Conservation (phyloP, 75 land plant species). For the Sequoiadendron giganteum region DNA sequence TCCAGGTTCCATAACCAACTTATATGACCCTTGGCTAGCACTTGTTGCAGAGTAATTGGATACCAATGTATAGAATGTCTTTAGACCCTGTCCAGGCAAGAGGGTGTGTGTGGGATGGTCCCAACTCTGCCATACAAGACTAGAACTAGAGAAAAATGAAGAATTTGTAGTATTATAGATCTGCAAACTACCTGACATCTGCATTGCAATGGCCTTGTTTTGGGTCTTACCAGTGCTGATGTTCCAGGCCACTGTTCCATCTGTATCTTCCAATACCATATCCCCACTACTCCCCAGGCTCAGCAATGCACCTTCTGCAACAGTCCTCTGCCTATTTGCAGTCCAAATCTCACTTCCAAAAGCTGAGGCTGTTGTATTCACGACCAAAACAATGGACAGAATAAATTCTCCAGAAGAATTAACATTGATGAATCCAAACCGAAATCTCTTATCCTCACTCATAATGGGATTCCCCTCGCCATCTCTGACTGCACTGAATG, state of each 20-base stretch:
- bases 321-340: constrained; percentile 17
- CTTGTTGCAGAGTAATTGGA: background rate
- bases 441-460: background rate
- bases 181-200: constrained; percentile 12
- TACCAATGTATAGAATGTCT: background rate
- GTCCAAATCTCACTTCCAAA: constrained; percentile 18
- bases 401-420: background rate
- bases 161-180: constrained; percentile 1
- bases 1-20: constrained; percentile 14
- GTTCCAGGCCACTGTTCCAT: constrained; percentile 20
- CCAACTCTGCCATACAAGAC: constrained; percentile 22
- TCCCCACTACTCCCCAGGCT: constrained; percentile 9
- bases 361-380: background rate
- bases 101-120: constrained; percentile 15
- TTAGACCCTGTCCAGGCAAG: background rate
- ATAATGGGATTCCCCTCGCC: background rate
- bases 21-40: constrained; percentile 10
- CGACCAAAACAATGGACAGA: background rate
- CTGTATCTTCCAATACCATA: constrained; percentile 11
- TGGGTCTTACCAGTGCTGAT: background rate
- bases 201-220: constrained; percentile 1
- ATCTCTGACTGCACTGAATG: background rate
- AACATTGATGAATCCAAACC: background rate
- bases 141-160: background rate
- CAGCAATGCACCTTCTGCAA: constrained; percentile 12